These are phyloP conservation scores for Vaccinium macrocarpon DNA, from an alignment of 148 eudicot species.

Conservation along the genomic window DNA sequence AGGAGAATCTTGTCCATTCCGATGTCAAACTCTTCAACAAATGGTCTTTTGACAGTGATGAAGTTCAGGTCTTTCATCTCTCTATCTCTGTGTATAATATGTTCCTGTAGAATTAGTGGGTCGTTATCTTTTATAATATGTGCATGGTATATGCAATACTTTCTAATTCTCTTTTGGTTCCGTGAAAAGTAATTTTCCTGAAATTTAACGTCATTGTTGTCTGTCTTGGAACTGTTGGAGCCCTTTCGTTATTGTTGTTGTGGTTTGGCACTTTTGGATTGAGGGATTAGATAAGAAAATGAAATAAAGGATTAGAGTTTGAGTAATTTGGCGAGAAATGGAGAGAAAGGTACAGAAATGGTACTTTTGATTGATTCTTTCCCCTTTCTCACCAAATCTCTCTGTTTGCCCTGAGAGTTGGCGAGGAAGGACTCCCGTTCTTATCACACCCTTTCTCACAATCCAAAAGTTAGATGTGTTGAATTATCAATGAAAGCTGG, in stretches of 20 bases:
- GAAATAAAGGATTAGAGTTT: too few species aligned
- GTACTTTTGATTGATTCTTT: too few species aligned
- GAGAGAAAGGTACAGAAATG: too few species aligned
- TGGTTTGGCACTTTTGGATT: too few species aligned
- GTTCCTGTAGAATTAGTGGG: not conserved
- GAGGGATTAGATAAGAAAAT: too few species aligned
- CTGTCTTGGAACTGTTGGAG: not conserved
- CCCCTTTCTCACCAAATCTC: too few species aligned
- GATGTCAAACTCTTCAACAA: slow-evolving; percentile 11
- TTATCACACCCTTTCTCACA: too few species aligned
- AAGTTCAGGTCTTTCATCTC: slow-evolving; percentile 3
- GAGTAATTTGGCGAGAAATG: too few species aligned
- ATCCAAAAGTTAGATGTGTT: not conserved
- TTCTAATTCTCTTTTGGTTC: not conserved
- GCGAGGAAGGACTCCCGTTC: too few species aligned
- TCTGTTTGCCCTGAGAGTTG: too few species aligned
- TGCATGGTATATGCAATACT: not conserved
- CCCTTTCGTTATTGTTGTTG: not conserved
- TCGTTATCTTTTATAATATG: not conserved
- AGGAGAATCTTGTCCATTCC: not conserved
- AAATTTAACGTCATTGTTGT: not conserved
- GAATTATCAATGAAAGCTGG: not conserved
- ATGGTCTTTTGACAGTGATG: not conserved
- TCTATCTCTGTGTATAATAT: not conserved
- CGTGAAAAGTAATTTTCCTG: not conserved